Conservation (phyloP, 1,284 basidiomycete species). For the Cutaneotrichosporon dermatis region DNA sequence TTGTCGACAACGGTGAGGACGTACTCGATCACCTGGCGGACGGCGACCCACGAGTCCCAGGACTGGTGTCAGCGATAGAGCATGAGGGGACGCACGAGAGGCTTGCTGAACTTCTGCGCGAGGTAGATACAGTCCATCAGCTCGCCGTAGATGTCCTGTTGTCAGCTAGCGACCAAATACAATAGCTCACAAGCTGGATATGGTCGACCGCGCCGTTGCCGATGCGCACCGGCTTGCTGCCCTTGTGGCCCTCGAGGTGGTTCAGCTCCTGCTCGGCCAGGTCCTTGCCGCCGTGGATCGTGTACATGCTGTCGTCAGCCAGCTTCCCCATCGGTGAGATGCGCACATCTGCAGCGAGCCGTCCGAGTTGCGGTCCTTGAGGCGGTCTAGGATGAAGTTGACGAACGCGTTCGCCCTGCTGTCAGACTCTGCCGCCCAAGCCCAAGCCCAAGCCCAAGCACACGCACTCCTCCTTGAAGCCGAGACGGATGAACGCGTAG, state of each 20-base stretch:
- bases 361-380: constrained; percentile 75
- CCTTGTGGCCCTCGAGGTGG: constrained; percentile 84
- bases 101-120: constrained; percentile 68
- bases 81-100: constrained; percentile 47
- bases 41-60: constrained; percentile 65
- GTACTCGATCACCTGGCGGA: constrained; percentile 51
- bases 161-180: constrained; percentile 1
- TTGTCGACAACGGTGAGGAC: constrained; percentile 36
- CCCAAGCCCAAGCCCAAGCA: background rate
- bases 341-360: constrained; percentile 82
- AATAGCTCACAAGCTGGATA: constrained; percentile 64
- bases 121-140: constrained; percentile 89
- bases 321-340: background rate
- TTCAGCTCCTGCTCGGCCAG: constrained; percentile 73
- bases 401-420: constrained; percentile 57
- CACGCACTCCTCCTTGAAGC: constrained; percentile 80
- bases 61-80: constrained; percentile 41
- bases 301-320: constrained; percentile 44
- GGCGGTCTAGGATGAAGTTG: constrained; percentile 78
- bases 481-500: constrained; percentile 82
- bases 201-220: constrained; percentile 88
- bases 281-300: constrained; percentile 62
- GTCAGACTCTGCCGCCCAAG: background rate
- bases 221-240: constrained; percentile 59
- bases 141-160: constrained; percentile 88